These are phyloP conservation scores for Posidonia australis DNA, from an alignment of 106 monocot species.

Conservation along the genomic window DNA sequence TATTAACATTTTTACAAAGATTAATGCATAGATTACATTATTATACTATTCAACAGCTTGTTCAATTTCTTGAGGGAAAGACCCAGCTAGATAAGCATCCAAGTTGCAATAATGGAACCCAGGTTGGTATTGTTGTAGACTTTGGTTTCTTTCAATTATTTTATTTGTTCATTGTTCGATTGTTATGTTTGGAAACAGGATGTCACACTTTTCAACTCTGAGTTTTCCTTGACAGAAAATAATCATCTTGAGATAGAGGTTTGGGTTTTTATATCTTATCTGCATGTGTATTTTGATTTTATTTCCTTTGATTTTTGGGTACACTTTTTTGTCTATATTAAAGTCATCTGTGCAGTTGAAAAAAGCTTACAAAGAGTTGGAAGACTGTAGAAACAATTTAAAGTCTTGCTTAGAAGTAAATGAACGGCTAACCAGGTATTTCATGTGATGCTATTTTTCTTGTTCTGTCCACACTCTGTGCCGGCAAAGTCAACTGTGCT, in stretches of 20 bases:
- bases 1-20: not conserved
- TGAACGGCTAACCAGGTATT: conserved; percentile 60
- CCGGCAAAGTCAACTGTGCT: not conserved
- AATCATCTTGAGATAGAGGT: conserved; percentile 36
- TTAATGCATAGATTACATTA: not conserved
- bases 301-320: no score
- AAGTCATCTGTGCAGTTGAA: conserved; percentile 35
- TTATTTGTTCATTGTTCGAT: not conserved
- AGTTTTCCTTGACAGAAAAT: conserved; percentile 11
- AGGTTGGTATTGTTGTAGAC: conserved; percentile 23
- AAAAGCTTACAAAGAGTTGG: conserved; percentile 57
- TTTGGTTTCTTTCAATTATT: not conserved
- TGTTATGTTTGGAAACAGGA: not conserved
- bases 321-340: not conserved
- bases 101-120: not conserved
- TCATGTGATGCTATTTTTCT: not conserved
- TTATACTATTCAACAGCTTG: conserved; percentile 32
- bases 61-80: conserved; percentile 50
- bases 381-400: conserved; percentile 57
- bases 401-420: conserved; percentile 60
- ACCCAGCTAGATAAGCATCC: conserved; percentile 19
- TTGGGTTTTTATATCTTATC: not conserved
- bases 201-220: not conserved
- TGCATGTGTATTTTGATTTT: no score
- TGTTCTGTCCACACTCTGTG: not conserved